These are phyloP conservation scores for Rhodamnia argentea DNA, from an alignment of 345 rosid genomes.

Conservation along the genomic window DNA sequence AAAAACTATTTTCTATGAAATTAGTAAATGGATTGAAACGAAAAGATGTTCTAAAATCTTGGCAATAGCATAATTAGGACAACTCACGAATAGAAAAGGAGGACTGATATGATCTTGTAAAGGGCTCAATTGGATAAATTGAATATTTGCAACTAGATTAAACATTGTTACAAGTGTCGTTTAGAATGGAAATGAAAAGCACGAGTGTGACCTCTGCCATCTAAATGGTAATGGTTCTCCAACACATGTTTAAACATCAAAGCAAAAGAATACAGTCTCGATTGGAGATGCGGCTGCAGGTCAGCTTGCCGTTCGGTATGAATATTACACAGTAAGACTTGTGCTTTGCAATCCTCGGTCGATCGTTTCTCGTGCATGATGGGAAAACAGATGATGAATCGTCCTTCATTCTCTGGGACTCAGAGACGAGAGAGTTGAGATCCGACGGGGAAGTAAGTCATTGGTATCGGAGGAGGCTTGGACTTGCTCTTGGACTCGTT, in stretches of 20 bases:
- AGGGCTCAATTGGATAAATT: no score
- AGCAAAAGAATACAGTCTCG: neutral
- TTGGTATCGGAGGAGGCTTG: neutral
- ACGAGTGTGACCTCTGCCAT: neutral
- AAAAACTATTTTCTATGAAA: no score
- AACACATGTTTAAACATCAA: neutral
- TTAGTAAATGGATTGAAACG: no score
- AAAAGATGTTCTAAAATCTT: no score
- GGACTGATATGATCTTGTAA: no score
- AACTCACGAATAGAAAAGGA: no score
- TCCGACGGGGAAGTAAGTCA: constrained; percentile 9
- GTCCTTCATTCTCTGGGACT: neutral
- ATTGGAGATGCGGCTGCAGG: neutral
- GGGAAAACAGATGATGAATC: neutral
- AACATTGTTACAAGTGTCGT: neutral
- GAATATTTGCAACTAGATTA: no score
- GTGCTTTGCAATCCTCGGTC: neutral
- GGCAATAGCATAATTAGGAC: no score
- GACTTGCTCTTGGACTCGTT: neutral
- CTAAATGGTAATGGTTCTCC: neutral
- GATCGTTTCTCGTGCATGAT: neutral
- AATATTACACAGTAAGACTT: neutral
- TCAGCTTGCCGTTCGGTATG: neutral
- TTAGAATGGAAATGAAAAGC: neutral
- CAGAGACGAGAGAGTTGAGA: neutral